phyloP scores from a whole-genome alignment of 345 rosid species.

The Syzygium jambos region DNA sequence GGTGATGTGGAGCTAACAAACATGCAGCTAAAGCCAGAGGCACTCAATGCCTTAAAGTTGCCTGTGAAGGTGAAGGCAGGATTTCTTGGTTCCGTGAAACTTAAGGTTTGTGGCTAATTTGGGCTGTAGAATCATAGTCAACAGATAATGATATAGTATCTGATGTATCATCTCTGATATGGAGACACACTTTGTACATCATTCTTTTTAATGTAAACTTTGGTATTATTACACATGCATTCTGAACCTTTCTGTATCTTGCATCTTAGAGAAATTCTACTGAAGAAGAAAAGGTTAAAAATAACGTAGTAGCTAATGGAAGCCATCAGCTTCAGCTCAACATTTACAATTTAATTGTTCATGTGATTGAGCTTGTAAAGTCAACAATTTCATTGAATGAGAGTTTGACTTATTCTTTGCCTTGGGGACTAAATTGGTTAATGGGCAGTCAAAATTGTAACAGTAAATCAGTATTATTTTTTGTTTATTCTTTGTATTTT shows the following conservation, averaged over 20 bases:
- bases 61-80: slow-evolving; percentile 99
- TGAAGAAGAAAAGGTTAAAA: not conserved
- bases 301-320: not conserved
- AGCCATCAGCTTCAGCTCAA: not conserved
- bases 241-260: not conserved
- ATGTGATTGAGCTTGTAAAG: not conserved
- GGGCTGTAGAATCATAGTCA: not conserved
- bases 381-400: not conserved
- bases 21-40: slow-evolving; percentile 98
- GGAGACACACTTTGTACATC: not conserved
- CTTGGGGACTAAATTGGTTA: not conserved
- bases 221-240: not conserved
- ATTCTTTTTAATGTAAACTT: not conserved
- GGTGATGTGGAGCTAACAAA: slow-evolving; percentile 94
- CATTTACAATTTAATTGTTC: not conserved
- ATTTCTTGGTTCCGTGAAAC: slow-evolving; percentile 96
- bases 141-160: not conserved
- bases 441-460: not conserved
- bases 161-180: not conserved
- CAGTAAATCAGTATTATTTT: not conserved
- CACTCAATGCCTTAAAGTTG: slow-evolving; percentile 86
- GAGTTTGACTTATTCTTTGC: not conserved
- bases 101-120: slow-evolving; percentile 54
- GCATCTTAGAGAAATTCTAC: not conserved
- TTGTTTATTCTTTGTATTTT: not conserved